Evolutionary conservation across 257 asterid species (phyloP), one percentile per base, ranked within the genome.

Genomic region (Craterostigma plantagineum): DNA sequence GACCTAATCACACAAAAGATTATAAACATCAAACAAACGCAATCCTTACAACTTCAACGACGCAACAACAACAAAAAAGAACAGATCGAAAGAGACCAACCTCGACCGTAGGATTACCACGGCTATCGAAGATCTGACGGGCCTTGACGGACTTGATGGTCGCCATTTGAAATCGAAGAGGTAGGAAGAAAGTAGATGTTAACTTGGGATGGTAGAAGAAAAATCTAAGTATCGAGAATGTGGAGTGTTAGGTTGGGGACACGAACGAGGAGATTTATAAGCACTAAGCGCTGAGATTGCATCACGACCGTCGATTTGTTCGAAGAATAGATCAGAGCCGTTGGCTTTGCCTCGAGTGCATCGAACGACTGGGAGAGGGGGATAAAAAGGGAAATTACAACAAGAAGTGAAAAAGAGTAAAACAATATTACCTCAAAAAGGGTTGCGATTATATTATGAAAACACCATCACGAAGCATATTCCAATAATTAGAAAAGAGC

Each of bases 91-190:
- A 51, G 56, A 43, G 18, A 52, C 65, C 15, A 48, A 85, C 96
- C 85, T 85, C 96, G 38, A 85, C 92, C 3, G 94, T 85, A 4
- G 96, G 96, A 57, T 85, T 85, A 1, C 96, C 96, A 43, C 96
- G 75, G 76, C 96, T 85, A 58, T 85, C 96, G 53, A 81, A 69
- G 76, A 85, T 85, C 91, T 85, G 94, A 50, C 96, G 79, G 7
- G 96, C 96, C 67, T 72, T 75, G 33, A 85, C 68, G 36, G 59
- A 55, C 63, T 81, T 81, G 39, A 85, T 81, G 27, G 94, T 61
- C 10, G 92, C 81, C 94, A 79, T 76, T 17, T 48, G 35, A 47
- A 23, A 23, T 23, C 30, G 30, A 23, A 23, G 30, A 23, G 30
- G 38, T n/a, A n/a, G n/a, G n/a, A n/a, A n/a, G 52, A 3, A 12